These are phyloP conservation scores for Parasarocladium wereldwijsianum DNA, from an alignment of 2,329 filamentous ascomycete genomes.

Conservation along the genomic window DNA sequence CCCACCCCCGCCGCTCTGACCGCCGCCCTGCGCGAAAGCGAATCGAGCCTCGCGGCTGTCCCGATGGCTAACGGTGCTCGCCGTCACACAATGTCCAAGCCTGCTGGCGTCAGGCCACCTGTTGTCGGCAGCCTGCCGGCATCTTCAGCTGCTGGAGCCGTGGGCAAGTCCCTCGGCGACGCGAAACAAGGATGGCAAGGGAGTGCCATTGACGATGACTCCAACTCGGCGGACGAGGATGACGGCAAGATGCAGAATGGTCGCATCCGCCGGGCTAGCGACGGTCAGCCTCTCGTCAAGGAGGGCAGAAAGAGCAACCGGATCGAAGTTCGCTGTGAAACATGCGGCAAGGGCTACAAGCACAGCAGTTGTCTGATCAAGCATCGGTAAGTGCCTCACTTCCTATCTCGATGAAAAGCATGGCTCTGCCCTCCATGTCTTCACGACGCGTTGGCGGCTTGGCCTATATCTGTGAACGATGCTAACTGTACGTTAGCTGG, in stretches of 20 bases:
- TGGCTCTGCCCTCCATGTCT: too few species aligned
- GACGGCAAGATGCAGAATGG: conserved; percentile 30
- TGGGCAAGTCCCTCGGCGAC: conserved; percentile 12
- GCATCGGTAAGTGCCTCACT: conserved; percentile 88
- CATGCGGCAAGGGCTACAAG: conserved; percentile 99
- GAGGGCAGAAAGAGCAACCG: conserved; percentile 72
- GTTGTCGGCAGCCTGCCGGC: conserved; percentile 40
- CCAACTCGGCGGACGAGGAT: conserved; percentile 40
- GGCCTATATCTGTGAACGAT: background rate
- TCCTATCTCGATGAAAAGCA: too few species aligned
- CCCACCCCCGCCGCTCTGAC: conserved; percentile 64
- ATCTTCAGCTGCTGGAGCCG: conserved; percentile 4
- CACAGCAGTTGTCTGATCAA: conserved; percentile 99
- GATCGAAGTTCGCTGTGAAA: conserved; percentile 86
- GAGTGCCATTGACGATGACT: conserved; percentile 56
- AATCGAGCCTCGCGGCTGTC: conserved; percentile 32
- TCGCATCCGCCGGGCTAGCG: conserved; percentile 55
- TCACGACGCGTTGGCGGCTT: background rate
- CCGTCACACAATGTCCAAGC: conserved; percentile 52
- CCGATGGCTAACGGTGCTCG: conserved; percentile 44
- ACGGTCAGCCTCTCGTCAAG: conserved; percentile 71
- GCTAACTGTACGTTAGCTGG: conserved; percentile 53
- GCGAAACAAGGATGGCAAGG: conserved; percentile 36
- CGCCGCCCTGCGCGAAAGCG: conserved; percentile 56
- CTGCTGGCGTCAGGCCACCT: conserved; percentile 35